These are phyloP conservation scores for Guyanaporus albipodus DNA, from an alignment of 768 basidiomycete species.

Conservation along the genomic window DNA sequence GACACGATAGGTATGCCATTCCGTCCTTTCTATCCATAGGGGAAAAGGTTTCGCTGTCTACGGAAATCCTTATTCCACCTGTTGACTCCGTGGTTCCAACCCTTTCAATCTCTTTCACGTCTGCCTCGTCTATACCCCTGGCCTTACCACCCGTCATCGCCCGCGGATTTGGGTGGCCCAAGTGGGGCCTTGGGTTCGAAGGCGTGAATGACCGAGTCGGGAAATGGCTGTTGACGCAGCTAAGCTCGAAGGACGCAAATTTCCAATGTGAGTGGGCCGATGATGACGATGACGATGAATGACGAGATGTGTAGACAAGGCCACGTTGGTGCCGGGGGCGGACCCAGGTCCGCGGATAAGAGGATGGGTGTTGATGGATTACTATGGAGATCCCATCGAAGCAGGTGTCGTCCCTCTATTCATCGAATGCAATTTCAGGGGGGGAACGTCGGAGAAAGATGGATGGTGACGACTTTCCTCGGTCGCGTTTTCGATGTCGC, in stretches of 20 bases:
- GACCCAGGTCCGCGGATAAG: conserved; percentile 43
- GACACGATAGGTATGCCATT: conserved; percentile 64
- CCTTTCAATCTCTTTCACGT: conserved; percentile 76
- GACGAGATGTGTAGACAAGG: background rate
- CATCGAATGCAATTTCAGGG: conserved; percentile 75
- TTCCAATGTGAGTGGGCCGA: background rate
- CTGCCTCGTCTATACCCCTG: conserved; percentile 77
- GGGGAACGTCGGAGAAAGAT: conserved; percentile 40
- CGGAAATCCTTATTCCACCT: conserved; percentile 47
- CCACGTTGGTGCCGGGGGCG: background rate
- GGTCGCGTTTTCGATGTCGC: background rate
- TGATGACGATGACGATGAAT: background rate
- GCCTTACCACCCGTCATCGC: conserved; percentile 76
- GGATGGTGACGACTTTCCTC: conserved; percentile 30
- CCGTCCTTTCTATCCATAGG: conserved; percentile 77
- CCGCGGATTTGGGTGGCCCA: conserved; percentile 80
- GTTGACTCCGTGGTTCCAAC: conserved; percentile 36
- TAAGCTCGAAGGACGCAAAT: conserved; percentile 24
- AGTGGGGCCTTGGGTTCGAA: conserved; percentile 71
- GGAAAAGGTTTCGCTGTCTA: conserved; percentile 68
- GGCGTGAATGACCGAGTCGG: conserved; percentile 80
- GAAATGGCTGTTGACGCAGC: conserved; percentile 60
- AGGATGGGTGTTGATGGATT: conserved; percentile 79
- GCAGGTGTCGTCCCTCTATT: conserved; percentile 57
- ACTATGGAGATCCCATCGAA: conserved; percentile 54